Evolutionary conservation across 352 stramenopile genomes (phyloP), one percentile per base, ranked within the genome.

Genomic region (Pythium brachiatum): DNA sequence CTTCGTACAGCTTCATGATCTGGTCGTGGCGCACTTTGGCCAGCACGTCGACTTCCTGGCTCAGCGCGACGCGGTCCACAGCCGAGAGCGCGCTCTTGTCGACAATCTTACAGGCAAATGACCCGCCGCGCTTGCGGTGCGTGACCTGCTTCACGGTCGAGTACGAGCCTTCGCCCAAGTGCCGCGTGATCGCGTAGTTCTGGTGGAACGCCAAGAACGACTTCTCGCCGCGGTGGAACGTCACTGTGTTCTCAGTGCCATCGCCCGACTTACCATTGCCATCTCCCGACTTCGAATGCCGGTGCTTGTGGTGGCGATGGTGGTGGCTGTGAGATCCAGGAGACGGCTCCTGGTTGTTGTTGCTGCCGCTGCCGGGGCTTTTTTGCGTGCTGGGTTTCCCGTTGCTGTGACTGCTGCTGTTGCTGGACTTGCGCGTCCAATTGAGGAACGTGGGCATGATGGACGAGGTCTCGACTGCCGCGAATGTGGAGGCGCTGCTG

Each of bases 1-100:
- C 95, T 73, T 97, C 94, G 51, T 97, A 78, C 31, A 97, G 73
- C 9, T 76, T 73, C 84, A 97, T 96, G 66, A 97, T 90, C 75
- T 97, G 86, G 13, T 81, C 75, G 57, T 97, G 91, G 50, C 81
- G 76, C 18, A 96, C 72, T 60, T 74, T 87, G 21, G 74, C 74
- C 16, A 93, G 77, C 41, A 93, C 81, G 15, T 70, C 59, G 31
- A 93, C 79, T 57, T 95, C 83, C 27, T 95, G 86, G 44, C 79
- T 78, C 41, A 95, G 60, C 1, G 86, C 86, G 1, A 83, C 58
- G 23, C 83, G 83, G 60, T 95, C 86, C 27, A 90, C 76, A 11
- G 78, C 71, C 36, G 83, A 93, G 13, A 95, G 69, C 58, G 71
- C 81, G 15, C 75, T 64, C 62, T 95, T 95, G 71, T 95, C 81